Evolutionary conservation across 495 filamentous ascomycete genomes (phyloP), one percentile per base, ranked within the genome.

Genomic region (Trichoderma gamsii): DNA sequence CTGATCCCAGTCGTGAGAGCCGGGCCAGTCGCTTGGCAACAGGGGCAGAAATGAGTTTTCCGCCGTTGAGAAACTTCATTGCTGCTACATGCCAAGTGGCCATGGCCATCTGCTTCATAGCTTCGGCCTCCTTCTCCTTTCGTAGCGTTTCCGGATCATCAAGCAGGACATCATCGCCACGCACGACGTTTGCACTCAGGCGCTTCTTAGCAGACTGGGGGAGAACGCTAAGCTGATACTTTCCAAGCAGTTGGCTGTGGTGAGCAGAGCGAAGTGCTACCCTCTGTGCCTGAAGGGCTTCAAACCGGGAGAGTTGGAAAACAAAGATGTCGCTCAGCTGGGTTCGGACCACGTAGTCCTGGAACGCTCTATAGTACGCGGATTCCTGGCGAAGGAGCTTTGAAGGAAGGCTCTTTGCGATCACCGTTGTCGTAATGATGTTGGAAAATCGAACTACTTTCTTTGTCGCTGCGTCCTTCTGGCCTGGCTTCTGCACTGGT

Each of bases 361-460:
- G 88, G 76, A 97, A 97, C 32, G 92, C 92, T 69, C 92, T 88
- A 82, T 94, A 93, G 75, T 95, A 97, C n/a, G 93, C 90, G 1
- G 89, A 89, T 72, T 96, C 92, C 73, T 88, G 81, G 73, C 82
- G 75, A 73, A 75, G 61, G 71, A 81, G 66, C 73, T 80, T 81
- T n/a, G 82, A 77, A 9, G 81, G 78, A 16, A 80, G 73, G 35
- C 75, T 76, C 66, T 78, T 78, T 21, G 82, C 80, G 29, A 82
- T 69, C 23, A 74, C 72, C n/a, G 82, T 74, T 18, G 82, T 80
- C 8, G 84, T 75, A 12, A 79, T 77, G 63, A 87, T 83, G 32
- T 86, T 85, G 8, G 87, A 86, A 72, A 95, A 93, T n/a, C 89
- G 87, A 32, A 93, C 91, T 0, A 86, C 84, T 79, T 90, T 94